Base-by-base conservation (phyloP, 2,329 filamentous ascomycete genomes). In the Epichloe sp. region DNA sequence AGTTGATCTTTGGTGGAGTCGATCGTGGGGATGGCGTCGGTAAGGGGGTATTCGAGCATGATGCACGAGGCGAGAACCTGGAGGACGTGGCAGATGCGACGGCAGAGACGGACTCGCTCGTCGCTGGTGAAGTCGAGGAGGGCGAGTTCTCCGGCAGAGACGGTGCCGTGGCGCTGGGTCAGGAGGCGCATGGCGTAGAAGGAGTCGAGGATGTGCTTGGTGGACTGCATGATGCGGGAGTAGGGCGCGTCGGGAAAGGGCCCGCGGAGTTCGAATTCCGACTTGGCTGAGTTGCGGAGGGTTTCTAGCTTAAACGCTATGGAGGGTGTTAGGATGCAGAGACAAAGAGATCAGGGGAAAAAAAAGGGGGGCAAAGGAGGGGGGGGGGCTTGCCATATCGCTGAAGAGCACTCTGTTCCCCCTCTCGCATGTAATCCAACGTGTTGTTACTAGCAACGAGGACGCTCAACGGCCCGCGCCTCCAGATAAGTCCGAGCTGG, bases 161-260 rank as follows among this genome's bases (percentile, higher is more conserved):
- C 78, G 38, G 78, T 78, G 11, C 83, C 73, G 53, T 91, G 86
- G 61, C 90, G 91, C 62, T 86, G 77, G 38, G 95, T 89, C 55
- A 96, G 83, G 11, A 96, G 80, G 56, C 91, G 94, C 88, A 98
- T 95, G 48, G 90, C 88, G 62, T 97, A 90, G 66, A 98, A 96
- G 38, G 88, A 85, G 66, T 96, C 90, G 4, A 97, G 80, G 68
- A 96, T 87, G 49, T 85, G 82, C 55, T 85, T 83, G 1, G 90
- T 95, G 10, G 84, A 84, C 21, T 80, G 78, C 63, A 97, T 77
- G 52, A 97, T 85, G 37, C 82, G 79, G 4, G 77, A 79, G 63
- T 86, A 90, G 15, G 80, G 77, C 43, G 77, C 79, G 55, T 83
- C 77, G 1, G 89, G 88, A 60, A 98, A 98, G 0, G 90, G 88